phyloP scores from a whole-genome alignment of 169 alveolate species.

The Cryptosporidium felis region DNA sequence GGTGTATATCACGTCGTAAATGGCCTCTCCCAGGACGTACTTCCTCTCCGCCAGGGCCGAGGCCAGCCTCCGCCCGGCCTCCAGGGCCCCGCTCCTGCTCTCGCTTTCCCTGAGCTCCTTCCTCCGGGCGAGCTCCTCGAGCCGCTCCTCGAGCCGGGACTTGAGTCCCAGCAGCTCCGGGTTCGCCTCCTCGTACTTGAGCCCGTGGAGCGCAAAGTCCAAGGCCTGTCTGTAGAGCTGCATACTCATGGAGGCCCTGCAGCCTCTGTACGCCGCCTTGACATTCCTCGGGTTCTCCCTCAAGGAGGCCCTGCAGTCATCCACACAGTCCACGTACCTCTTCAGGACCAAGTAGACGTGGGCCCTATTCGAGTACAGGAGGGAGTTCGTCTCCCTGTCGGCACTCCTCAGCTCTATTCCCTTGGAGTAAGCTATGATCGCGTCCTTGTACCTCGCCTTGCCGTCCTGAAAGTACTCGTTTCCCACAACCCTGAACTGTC shows the following conservation, averaged over 20 bases:
- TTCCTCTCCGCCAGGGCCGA: not conserved
- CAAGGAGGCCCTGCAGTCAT: constrained; percentile 71
- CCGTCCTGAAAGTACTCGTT: constrained; percentile 71
- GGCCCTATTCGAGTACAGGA: constrained; percentile 72
- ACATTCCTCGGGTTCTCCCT: constrained; percentile 63
- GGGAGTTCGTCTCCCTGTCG: constrained; percentile 43
- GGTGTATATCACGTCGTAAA: constrained; percentile 56
- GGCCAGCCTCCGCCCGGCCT: not conserved
- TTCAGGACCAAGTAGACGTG: constrained; percentile 54
- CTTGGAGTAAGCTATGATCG: constrained; percentile 28
- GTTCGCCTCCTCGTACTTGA: constrained; percentile 15
- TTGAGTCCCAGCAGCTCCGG: constrained; percentile 12
- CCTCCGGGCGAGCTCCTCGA: constrained; percentile 14
- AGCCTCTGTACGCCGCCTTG: constrained; percentile 72
- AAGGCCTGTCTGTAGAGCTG: constrained; percentile 42
- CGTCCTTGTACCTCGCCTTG: constrained; percentile 13
- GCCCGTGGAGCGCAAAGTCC: constrained; percentile 45
- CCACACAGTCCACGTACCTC: constrained; percentile 68
- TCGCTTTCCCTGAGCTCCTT: not conserved
- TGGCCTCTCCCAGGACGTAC: constrained; percentile 21
- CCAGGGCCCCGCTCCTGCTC: not conserved
- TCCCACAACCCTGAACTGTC: constrained; percentile 28
- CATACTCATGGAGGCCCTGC: constrained; percentile 58
- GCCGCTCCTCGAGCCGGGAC: not conserved
- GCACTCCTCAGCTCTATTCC: constrained; percentile 69